Evolutionary conservation across 352 stramenopile species (phyloP).

Genomic region (Salisapilia sapeloensis): DNA sequence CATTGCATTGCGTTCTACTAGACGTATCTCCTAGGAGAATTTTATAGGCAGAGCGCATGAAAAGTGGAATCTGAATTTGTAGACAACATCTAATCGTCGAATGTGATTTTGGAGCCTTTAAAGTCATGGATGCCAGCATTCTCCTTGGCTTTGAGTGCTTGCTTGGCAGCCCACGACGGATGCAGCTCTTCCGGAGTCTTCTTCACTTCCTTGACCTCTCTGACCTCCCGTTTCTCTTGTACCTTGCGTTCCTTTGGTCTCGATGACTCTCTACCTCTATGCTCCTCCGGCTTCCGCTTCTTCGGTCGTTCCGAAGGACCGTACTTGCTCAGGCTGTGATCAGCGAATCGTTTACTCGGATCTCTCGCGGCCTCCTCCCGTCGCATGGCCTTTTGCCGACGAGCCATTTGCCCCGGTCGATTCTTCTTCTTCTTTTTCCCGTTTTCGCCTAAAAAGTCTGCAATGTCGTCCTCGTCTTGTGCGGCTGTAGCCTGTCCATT

Average conservation of each 20-base stretch:
- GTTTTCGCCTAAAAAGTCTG: conserved; percentile 69
- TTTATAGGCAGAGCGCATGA: too few relatives aligned
- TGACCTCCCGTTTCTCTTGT: conserved; percentile 1
- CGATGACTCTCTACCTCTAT: conserved; percentile 3
- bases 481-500: conserved; percentile 15
- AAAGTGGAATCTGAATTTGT: conserved; percentile 1
- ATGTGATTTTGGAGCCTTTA: conserved; percentile 73
- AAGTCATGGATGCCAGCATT: conserved; percentile 49
- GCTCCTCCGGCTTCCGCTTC: conserved; percentile 30
- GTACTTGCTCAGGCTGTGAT: conserved; percentile 23
- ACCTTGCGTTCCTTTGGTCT: not conserved
- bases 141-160: conserved; percentile 69
- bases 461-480: conserved; percentile 57
- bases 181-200: conserved; percentile 2
- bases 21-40: too few relatives aligned
- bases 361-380: conserved; percentile 35
- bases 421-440: conserved; percentile 83
- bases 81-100: conserved; percentile 35
- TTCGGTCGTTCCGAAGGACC: conserved; percentile 59
- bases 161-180: conserved; percentile 56
- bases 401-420: conserved; percentile 53
- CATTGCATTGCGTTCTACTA: too few relatives aligned
- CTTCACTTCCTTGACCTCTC: not conserved
- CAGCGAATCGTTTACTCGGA: conserved; percentile 7
- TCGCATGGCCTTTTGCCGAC: conserved; percentile 60